These are phyloP conservation scores for Cicer chorassanicum DNA, from an alignment of 306 rosid species.

Conservation along the genomic window DNA sequence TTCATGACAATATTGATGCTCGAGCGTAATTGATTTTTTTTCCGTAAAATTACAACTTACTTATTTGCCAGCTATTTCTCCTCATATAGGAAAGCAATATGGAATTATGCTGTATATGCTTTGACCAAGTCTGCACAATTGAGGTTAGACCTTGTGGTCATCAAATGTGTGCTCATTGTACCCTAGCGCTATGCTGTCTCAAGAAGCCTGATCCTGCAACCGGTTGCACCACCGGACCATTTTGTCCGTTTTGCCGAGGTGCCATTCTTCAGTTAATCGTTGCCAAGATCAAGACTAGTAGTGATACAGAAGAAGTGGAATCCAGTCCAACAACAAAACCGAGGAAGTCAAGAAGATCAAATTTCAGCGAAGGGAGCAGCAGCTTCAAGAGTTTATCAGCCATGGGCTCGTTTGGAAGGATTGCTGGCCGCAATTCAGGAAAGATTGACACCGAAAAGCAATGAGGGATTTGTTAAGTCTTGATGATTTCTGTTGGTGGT, in stretches of 20 bases:
- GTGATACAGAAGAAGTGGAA: conserved; percentile 67
- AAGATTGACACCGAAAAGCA: conserved; percentile 59
- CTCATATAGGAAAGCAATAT: conserved; percentile 62
- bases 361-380: conserved; percentile 86
- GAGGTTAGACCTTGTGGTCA: conserved; percentile 88
- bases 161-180: conserved; percentile 94
- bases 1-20: neutral
- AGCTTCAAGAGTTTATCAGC: conserved; percentile 86
- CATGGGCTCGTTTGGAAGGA: conserved; percentile 72
- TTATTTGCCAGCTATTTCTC: conserved; percentile 41
- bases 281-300: conserved; percentile 54
- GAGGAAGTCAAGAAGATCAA: conserved; percentile 77
- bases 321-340: conserved; percentile 67
- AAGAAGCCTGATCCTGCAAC: conserved; percentile 72
- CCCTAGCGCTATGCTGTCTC: conserved; percentile 86
- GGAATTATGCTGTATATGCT: conserved; percentile 90
- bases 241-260: conserved; percentile 87
- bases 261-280: conserved; percentile 65
- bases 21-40: neutral
- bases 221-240: conserved; percentile 57
- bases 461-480: conserved; percentile 49
- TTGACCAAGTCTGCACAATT: conserved; percentile 84
- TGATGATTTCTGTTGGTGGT: conserved; percentile 32
- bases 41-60: neutral
- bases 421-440: conserved; percentile 63